A percentile compares a stretch with the other conserved stretches of the same genome.
phyloP scores from a whole-genome alignment of 345 rosid species.

The Aquilaria sinensis region DNA sequence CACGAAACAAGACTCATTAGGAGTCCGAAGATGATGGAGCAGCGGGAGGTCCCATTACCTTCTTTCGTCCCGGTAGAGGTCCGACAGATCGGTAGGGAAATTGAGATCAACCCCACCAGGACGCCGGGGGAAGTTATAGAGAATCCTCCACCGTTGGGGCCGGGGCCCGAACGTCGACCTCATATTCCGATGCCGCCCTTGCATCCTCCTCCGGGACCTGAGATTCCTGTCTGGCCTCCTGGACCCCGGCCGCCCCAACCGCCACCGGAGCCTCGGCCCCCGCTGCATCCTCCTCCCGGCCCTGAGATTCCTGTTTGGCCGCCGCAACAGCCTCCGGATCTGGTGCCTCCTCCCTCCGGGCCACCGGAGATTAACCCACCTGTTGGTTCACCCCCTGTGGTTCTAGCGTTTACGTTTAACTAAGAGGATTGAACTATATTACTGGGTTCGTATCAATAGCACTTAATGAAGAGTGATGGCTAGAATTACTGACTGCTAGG shows the following conservation, averaged over 20 bases:
- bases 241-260: not conserved
- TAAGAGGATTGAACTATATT: too few relatives aligned
- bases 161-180: not conserved
- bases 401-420: not conserved
- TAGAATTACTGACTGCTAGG: too few relatives aligned
- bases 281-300: conserved; percentile 2
- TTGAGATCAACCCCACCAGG: too few relatives aligned
- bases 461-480: too few relatives aligned
- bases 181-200: not conserved
- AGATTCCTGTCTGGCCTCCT: not conserved
- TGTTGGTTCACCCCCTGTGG: not conserved
- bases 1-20: too few relatives aligned
- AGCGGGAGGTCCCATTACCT: not conserved
- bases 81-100: not conserved
- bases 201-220: not conserved
- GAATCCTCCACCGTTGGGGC: too few relatives aligned
- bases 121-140: too few relatives aligned
- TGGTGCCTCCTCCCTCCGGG: not conserved
- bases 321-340: conserved; percentile 1
- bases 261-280: not conserved
- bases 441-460: too few relatives aligned
- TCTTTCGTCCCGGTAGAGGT: not conserved
- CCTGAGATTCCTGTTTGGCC: not conserved
- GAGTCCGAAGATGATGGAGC: too few relatives aligned
- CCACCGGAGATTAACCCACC: conserved; percentile 15